Evolutionary conservation across 2,329 filamentous ascomycete species (phyloP).

Genomic region (Fusarium sp.): DNA sequence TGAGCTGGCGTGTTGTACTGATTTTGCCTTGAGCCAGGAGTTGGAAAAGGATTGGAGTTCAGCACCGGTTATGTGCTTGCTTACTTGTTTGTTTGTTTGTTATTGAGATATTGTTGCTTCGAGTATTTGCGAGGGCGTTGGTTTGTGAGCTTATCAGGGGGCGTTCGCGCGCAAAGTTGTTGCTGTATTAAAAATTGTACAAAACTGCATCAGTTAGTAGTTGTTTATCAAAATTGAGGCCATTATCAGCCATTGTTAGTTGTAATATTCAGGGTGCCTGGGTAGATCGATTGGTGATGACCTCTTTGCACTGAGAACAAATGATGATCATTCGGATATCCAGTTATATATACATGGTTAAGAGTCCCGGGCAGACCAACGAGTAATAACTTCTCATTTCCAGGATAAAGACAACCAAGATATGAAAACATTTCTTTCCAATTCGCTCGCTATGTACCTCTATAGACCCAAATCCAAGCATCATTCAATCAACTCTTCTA

Average conservation of each 20-base stretch:
- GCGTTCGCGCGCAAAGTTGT: conserved; percentile 5
- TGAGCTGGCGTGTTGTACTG: background rate
- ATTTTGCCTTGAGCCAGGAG: conserved; percentile 33
- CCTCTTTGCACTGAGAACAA: background rate
- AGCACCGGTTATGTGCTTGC: conserved; percentile 25
- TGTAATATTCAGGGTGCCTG: background rate
- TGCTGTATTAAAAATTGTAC: conserved; percentile 22
- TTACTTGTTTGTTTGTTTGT: conserved; percentile 22
- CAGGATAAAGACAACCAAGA: too few relatives aligned
- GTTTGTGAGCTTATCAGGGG: conserved; percentile 14
- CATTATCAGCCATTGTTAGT: background rate
- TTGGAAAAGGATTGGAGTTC: conserved; percentile 34
- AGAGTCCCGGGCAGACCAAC: too few relatives aligned
- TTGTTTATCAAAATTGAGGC: conserved; percentile 23
- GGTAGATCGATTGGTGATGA: background rate
- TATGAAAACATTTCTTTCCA: conserved; percentile 29
- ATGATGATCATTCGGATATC: background rate
- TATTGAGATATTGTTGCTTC: conserved; percentile 31
- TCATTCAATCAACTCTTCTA: conserved; percentile 30
- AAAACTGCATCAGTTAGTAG: conserved; percentile 17
- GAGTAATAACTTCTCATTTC: too few relatives aligned
- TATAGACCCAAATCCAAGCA: conserved; percentile 32
- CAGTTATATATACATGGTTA: too few relatives aligned
- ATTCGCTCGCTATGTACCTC: conserved; percentile 42
- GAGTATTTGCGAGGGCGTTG: conserved; percentile 23